Conservation (phyloP, 768 basidiomycete genomes). For the Termitomyces sp. region DNA sequence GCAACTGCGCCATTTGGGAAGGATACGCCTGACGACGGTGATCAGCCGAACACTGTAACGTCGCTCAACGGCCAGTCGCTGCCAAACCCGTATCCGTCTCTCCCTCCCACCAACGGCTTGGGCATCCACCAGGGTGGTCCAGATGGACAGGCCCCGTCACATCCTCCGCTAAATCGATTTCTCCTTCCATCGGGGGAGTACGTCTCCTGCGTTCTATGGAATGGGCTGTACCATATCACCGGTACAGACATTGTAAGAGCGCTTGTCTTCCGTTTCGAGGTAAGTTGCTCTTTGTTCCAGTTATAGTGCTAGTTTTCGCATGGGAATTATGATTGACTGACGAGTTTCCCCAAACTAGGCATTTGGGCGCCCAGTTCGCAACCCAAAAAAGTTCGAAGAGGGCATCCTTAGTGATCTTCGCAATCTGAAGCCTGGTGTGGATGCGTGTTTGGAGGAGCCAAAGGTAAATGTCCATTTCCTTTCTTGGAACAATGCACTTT, state of each 20-base stretch:
- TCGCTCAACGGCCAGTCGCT: constrained; percentile 12
- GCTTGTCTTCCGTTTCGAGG: constrained; percentile 90
- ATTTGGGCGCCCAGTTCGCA: constrained; percentile 85
- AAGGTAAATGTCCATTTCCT: constrained; percentile 53
- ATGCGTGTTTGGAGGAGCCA: constrained; percentile 93
- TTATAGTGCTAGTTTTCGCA: not conserved
- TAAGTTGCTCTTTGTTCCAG: constrained; percentile 25
- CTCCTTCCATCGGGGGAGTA: constrained; percentile 83
- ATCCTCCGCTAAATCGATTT: constrained; percentile 84
- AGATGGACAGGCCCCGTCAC: constrained; percentile 50
- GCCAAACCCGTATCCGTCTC: not conserved
- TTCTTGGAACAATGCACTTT: no score
- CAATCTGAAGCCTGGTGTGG: constrained; percentile 90
- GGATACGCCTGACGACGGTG: constrained; percentile 36
- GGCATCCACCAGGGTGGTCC: constrained; percentile 22
- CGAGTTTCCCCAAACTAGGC: constrained; percentile 33
- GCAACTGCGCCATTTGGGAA: constrained; percentile 80
- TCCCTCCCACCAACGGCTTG: not conserved
- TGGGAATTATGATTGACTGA: constrained; percentile 6
- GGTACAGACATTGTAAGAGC: constrained; percentile 97
- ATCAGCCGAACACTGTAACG: constrained; percentile 24
- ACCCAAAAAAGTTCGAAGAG: constrained; percentile 98
- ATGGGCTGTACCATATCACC: constrained; percentile 88
- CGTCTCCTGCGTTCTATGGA: constrained; percentile 91
- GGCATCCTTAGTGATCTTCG: constrained; percentile 92